Percentiles rank a stretch among this genome's conserved stretches.
Evolutionary conservation across 768 basidiomycete genomes (phyloP).

Genomic region (Botryobasidium botryosum): DNA sequence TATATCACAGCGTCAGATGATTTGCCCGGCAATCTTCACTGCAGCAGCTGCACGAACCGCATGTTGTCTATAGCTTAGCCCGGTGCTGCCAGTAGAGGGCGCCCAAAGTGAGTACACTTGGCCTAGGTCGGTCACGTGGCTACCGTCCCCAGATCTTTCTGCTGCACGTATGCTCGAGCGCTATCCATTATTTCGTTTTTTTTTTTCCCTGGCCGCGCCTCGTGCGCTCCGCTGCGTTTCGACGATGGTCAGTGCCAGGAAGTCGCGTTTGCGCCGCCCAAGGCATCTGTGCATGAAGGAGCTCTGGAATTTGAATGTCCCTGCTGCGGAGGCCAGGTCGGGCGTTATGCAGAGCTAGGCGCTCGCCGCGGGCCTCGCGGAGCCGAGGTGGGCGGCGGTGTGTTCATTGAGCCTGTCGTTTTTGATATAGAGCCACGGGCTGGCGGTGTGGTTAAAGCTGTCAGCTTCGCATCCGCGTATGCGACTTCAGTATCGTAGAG

Average conservation of each 20-base stretch:
- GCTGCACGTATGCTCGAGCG: slow-evolving; percentile 32
- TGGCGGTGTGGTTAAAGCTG: slow-evolving; percentile 18
- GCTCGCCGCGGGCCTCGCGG: slow-evolving; percentile 18
- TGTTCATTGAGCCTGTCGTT: slow-evolving; percentile 32
- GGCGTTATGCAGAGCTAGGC: slow-evolving; percentile 6
- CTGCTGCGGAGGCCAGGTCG: neutral
- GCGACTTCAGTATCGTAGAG: slow-evolving; percentile 41
- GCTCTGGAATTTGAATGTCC: slow-evolving; percentile 22
- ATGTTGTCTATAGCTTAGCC: too few relatives aligned
- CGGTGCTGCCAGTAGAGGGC: neutral
- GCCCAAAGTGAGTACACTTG: slow-evolving; percentile 55
- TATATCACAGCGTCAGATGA: too few relatives aligned
- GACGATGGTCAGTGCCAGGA: slow-evolving; percentile 31
- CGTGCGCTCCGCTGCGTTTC: slow-evolving; percentile 37
- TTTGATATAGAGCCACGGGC: slow-evolving; percentile 42
- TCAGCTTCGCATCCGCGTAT: slow-evolving; percentile 30
- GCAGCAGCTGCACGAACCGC: too few relatives aligned
- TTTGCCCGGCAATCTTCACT: too few relatives aligned
- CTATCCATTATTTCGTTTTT: slow-evolving; percentile 41
- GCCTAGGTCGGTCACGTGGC: slow-evolving; percentile 33
- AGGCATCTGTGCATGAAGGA: slow-evolving; percentile 65
- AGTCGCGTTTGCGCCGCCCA: slow-evolving; percentile 31
- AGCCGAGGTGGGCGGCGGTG: slow-evolving; percentile 26
- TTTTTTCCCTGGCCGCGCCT: slow-evolving; percentile 37
- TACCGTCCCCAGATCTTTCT: slow-evolving; percentile 28